Conservation (phyloP, 768 basidiomycete genomes). For the Tylopilus felleus region DNA sequence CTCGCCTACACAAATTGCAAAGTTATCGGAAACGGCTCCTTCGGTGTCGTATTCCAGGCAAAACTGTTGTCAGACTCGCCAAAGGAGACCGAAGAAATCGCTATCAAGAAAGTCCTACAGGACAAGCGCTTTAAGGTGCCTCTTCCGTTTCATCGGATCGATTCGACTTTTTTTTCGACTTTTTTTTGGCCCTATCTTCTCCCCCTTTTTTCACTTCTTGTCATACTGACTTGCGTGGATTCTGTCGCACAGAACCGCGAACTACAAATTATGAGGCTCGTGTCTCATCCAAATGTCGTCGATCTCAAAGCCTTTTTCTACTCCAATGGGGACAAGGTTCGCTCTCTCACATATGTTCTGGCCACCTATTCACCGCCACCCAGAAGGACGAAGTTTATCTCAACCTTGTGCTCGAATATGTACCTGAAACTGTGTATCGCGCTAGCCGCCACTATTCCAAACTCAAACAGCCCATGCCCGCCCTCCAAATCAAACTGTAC, state of each 20-base stretch:
- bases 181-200: background rate
- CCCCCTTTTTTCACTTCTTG: background rate
- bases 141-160: conserved; percentile 9
- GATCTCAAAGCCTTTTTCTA: conserved; percentile 99
- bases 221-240: conserved; percentile 13
- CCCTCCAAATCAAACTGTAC: conserved; percentile 99
- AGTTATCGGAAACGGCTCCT: conserved; percentile 98
- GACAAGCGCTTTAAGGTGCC: conserved; percentile 99
- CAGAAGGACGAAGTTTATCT: conserved; percentile 99
- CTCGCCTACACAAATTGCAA: conserved; percentile 97
- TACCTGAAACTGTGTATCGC: conserved; percentile 98
- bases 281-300: conserved; percentile 96
- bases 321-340: conserved; percentile 97
- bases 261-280: conserved; percentile 97
- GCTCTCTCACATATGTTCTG: conserved; percentile 21
- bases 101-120: conserved; percentile 99
- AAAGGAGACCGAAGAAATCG: conserved; percentile 80
- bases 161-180: conserved; percentile 3
- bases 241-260: conserved; percentile 79
- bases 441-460: conserved; percentile 98
- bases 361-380: conserved; percentile 4
- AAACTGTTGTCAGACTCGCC: conserved; percentile 66
- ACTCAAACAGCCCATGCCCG: conserved; percentile 99
- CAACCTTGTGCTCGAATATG: conserved; percentile 98
- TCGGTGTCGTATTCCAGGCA: conserved; percentile 98